phyloP scores from a whole-genome alignment of 2,329 filamentous ascomycete genomes.

The Alternaria tenuissima region DNA sequence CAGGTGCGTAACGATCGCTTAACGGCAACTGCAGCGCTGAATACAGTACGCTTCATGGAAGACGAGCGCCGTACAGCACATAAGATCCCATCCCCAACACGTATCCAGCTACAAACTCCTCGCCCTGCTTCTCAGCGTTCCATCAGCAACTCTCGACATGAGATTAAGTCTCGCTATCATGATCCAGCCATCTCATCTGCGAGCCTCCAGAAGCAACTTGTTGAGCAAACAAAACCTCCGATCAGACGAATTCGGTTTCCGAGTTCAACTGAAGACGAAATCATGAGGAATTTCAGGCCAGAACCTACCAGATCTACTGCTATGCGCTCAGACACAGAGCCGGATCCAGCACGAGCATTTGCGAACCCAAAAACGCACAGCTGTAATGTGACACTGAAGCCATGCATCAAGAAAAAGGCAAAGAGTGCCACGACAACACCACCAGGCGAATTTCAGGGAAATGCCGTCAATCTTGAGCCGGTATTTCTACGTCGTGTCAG shows the following conservation, averaged over 20 bases:
- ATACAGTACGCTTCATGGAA: constrained; percentile 2
- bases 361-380: constrained; percentile 3
- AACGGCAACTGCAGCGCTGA: constrained; percentile 2
- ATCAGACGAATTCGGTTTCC: not conserved
- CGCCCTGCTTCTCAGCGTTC: constrained; percentile 10
- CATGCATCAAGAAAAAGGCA: constrained; percentile 38
- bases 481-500: constrained; percentile 36
- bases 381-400: constrained; percentile 28
- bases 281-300: constrained; percentile 12
- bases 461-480: not conserved
- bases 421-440: constrained; percentile 33
- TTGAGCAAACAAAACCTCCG: constrained; percentile 14
- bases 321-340: constrained; percentile 11
- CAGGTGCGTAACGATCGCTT: not conserved
- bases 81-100: not conserved
- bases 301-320: not conserved
- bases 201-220: constrained; percentile 20
- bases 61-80: not conserved
- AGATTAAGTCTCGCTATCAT: constrained; percentile 15
- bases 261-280: constrained; percentile 2
- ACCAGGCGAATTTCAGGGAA: constrained; percentile 6
- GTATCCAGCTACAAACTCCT: not conserved
- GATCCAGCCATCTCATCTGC: constrained; percentile 16
- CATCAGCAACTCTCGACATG: constrained; percentile 19
- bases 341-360: constrained; percentile 4